A percentile compares a stretch with the other conserved stretches of the same genome.
phyloP scores from a whole-genome alignment of 306 rosid species.

The Quercus agrifolia region DNA sequence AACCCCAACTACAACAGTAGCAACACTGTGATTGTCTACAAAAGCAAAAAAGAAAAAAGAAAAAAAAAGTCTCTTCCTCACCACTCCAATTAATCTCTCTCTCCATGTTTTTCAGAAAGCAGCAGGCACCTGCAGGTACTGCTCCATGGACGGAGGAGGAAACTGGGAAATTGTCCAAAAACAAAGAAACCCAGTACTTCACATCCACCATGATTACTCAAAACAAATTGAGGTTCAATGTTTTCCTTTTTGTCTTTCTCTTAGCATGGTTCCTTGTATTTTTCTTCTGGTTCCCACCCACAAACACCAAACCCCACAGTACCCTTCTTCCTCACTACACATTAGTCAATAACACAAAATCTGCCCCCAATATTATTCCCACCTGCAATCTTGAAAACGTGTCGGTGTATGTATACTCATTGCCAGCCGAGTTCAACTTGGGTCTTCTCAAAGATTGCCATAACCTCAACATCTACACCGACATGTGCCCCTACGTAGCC shows the following conservation, averaged over 20 bases:
- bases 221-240: not conserved
- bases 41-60: too few species aligned
- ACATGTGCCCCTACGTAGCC: constrained; percentile 85
- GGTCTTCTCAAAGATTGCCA: constrained; percentile 53
- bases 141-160: constrained; percentile 29
- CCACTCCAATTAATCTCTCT: not conserved
- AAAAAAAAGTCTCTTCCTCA: not conserved
- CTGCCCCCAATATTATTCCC: not conserved
- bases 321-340: too few species aligned
- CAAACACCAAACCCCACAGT: not conserved
- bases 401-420: constrained; percentile 50
- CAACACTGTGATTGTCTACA: too few species aligned
- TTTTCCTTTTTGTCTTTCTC: constrained; percentile 37
- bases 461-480: constrained; percentile 62
- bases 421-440: constrained; percentile 66
- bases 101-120: constrained; percentile 56
- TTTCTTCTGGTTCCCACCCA: constrained; percentile 23
- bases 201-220: not conserved
- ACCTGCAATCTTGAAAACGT: constrained; percentile 32
- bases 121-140: constrained; percentile 16
- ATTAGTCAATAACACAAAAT: not conserved
- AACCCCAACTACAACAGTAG: too few species aligned
- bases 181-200: constrained; percentile 18
- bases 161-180: constrained; percentile 19
- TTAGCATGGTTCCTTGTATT: constrained; percentile 41